These are phyloP conservation scores for Coleophoma eucalyptorum DNA, from an alignment of 2,329 filamentous ascomycete genomes.

Conservation along the genomic window DNA sequence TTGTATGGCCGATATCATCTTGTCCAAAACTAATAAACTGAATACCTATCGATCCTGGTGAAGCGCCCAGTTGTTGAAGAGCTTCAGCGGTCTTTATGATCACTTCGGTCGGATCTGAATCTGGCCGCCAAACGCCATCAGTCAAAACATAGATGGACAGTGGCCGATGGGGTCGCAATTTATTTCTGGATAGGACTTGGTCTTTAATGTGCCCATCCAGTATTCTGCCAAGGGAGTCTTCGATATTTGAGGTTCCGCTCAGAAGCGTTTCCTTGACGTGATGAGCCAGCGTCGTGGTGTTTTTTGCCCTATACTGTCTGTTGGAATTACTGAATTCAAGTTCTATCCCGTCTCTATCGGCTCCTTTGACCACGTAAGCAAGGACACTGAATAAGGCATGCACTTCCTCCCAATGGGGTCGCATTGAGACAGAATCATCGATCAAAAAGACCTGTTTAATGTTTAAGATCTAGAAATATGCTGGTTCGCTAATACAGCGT, in stretches of 20 bases:
- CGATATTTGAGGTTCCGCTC: no score
- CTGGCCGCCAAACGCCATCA: constrained; percentile 10
- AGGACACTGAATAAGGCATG: constrained; percentile 5
- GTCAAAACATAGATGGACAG: constrained; percentile 14
- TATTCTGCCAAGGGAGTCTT: no score
- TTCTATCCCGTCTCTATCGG: constrained; percentile 10
- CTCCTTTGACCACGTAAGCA: constrained; percentile 8
- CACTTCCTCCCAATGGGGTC: constrained; percentile 6
- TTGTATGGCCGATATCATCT: neutral
- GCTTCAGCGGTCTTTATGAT: constrained; percentile 6
- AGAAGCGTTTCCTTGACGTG: no score
- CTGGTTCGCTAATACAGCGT: no score
- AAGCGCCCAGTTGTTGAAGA: no score
- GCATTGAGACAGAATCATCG: constrained; percentile 9
- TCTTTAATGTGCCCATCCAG: no score
- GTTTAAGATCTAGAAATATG: no score
- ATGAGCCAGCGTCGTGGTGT: no score
- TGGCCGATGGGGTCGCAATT: no score
- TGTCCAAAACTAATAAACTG: constrained; percentile 17
- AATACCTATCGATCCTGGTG: constrained; percentile 14
- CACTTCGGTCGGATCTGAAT: neutral
- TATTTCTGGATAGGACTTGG: no score
- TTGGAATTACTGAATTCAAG: constrained; percentile 5
- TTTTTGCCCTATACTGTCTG: neutral
- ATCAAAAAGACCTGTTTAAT: constrained; percentile 13